Percentiles rank a stretch among this genome's conserved stretches.
Evolutionary conservation across 2,329 filamentous ascomycete genomes (phyloP).

Genomic region (Fusarium sp.): DNA sequence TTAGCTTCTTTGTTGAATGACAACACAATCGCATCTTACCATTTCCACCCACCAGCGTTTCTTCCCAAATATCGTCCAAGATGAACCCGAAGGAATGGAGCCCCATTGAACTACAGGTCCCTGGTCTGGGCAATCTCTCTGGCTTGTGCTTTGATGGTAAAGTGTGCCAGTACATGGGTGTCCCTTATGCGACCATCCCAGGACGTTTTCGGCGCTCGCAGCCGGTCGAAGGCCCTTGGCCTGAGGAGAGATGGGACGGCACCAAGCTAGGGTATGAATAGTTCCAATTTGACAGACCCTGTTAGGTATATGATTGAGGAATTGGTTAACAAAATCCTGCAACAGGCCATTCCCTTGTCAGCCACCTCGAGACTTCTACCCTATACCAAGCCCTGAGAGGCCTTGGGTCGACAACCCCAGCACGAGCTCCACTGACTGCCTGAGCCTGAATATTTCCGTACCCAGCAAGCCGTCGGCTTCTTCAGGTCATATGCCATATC

Average conservation of each 20-base stretch:
- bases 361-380: slow-evolving; percentile 20
- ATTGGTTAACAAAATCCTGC: neutral
- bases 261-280: slow-evolving; percentile 46
- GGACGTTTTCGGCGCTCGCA: slow-evolving; percentile 5
- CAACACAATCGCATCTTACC: neutral
- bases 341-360: slow-evolving; percentile 9
- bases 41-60: neutral
- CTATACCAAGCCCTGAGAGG: slow-evolving; percentile 4
- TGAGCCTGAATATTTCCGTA: neutral
- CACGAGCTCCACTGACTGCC: neutral
- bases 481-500: neutral
- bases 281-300: neutral
- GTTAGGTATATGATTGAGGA: neutral
- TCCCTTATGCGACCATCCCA: slow-evolving; percentile 7
- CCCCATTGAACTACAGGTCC: neutral
- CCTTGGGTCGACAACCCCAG: slow-evolving; percentile 6
- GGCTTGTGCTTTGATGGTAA: slow-evolving; percentile 7
- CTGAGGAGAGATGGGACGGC: neutral
- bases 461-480: neutral
- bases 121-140: neutral
- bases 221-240: neutral
- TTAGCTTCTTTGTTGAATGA: neutral
- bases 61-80: neutral
- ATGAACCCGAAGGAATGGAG: neutral
- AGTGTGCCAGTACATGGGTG: slow-evolving; percentile 11